phyloP scores from a whole-genome alignment of 495 filamentous ascomycete species.

The Annulohypoxylon stygium region DNA sequence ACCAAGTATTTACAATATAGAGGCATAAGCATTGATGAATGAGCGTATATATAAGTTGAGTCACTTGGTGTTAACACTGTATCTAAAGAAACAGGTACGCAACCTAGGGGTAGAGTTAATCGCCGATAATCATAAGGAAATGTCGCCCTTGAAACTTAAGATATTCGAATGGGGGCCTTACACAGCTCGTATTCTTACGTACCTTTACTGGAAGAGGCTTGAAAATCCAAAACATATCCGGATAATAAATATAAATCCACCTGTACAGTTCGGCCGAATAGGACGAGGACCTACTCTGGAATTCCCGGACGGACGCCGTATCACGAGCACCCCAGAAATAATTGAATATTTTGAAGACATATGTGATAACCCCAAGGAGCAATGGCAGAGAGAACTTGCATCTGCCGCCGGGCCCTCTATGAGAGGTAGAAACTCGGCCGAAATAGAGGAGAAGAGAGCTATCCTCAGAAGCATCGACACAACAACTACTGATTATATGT shows the following conservation, averaged over 20 bases:
- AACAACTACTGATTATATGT: slow-evolving; percentile 19
- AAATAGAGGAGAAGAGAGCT: slow-evolving; percentile 25
- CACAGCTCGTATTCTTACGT: slow-evolving; percentile 37
- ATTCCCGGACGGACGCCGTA: slow-evolving; percentile 39
- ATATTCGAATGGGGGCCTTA: slow-evolving; percentile 28
- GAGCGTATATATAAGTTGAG: too few species aligned
- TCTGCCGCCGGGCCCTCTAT: slow-evolving; percentile 25
- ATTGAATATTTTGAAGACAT: slow-evolving; percentile 47
- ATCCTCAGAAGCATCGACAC: slow-evolving; percentile 29
- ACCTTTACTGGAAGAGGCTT: slow-evolving; percentile 46
- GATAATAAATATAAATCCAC: background rate
- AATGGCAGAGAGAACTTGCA: slow-evolving; percentile 31
- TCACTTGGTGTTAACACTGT: too few species aligned
- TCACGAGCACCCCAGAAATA: slow-evolving; percentile 42
- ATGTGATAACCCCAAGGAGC: slow-evolving; percentile 28
- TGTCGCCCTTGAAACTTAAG: slow-evolving; percentile 17
- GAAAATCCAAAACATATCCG: background rate
- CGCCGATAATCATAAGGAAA: background rate
- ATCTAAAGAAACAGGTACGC: background rate
- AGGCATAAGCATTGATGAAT: too few species aligned
- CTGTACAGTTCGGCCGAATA: background rate
- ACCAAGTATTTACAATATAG: too few species aligned
- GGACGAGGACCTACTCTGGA: slow-evolving; percentile 36
- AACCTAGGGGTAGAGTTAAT: background rate
- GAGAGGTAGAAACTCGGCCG: slow-evolving; percentile 17